Evolutionary conservation across 1,284 basidiomycete genomes (phyloP).

Genomic region (Xerocomus nothofagi): DNA sequence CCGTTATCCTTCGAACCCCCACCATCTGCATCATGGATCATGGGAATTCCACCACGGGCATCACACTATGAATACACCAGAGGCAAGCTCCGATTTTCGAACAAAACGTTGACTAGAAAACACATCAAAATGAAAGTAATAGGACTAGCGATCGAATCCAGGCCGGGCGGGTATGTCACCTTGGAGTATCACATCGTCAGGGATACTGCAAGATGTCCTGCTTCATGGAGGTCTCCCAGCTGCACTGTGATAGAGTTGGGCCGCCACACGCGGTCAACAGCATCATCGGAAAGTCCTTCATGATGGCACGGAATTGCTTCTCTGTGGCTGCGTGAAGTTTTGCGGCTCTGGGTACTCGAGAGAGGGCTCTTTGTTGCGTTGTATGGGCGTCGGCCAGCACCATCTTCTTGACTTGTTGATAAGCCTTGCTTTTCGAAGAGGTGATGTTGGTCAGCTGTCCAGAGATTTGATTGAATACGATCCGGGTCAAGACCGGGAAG

Average conservation of each 20-base stretch:
- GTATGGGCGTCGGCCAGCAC: slow-evolving; percentile 34
- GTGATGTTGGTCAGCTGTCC: slow-evolving; percentile 38
- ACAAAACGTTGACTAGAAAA: slow-evolving; percentile 26
- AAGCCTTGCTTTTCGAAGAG: slow-evolving; percentile 41
- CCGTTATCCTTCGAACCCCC: not conserved
- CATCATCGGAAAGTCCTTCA: slow-evolving; percentile 35
- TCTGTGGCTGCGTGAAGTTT: slow-evolving; percentile 18
- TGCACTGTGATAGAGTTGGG: slow-evolving; percentile 47
- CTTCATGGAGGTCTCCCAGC: slow-evolving; percentile 63
- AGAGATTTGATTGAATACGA: slow-evolving; percentile 51
- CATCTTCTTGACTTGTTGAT: slow-evolving; percentile 40
- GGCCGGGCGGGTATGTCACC: not conserved
- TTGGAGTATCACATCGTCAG: slow-evolving; percentile 37
- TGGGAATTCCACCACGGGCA: slow-evolving; percentile 1
- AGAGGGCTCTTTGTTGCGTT: slow-evolving; percentile 6
- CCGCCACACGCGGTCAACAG: slow-evolving; percentile 52
- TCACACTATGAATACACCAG: slow-evolving; percentile 5
- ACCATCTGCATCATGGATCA: not conserved
- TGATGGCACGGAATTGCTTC: slow-evolving; percentile 34
- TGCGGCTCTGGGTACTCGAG: slow-evolving; percentile 13
- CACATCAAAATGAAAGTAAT: slow-evolving; percentile 6
- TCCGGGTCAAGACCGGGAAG: slow-evolving; percentile 48
- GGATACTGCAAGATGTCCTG: slow-evolving; percentile 62
- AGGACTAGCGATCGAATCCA: slow-evolving; percentile 3
- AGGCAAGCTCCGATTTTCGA: slow-evolving; percentile 9